These are phyloP conservation scores for Debaryomyces tyrocola DNA, from an alignment of 805 yeast species.

Conservation along the genomic window DNA sequence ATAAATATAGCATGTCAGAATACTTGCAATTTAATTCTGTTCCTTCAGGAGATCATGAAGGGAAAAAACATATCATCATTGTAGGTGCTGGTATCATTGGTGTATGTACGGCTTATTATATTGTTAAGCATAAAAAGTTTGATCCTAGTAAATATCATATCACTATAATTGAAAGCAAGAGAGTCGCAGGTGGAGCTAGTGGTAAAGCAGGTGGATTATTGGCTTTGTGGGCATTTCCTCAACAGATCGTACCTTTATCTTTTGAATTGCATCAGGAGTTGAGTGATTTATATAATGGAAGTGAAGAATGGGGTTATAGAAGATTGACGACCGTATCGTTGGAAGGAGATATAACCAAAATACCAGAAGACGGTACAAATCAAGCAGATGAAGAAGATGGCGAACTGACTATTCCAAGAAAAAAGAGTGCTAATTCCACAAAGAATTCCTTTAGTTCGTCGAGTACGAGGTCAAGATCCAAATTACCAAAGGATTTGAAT, in stretches of 20 bases:
- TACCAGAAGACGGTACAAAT: conserved; percentile 21
- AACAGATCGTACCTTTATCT: conserved; percentile 85
- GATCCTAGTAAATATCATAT: conserved; percentile 74
- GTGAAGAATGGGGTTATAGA: conserved; percentile 88
- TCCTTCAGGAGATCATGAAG: conserved; percentile 52
- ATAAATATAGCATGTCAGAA: conserved; percentile 22
- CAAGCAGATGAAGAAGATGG: conserved; percentile 8
- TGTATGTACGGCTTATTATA: conserved; percentile 87
- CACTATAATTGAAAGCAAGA: conserved; percentile 80
- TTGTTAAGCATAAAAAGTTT: conserved; percentile 80
- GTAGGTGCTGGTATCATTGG: conserved; percentile 98
- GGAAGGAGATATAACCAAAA: conserved; percentile 69
- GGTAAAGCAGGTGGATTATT: conserved; percentile 97
- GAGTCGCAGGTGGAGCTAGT: conserved; percentile 96
- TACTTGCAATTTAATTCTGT: conserved; percentile 32
- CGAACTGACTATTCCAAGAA: conserved; percentile 9
- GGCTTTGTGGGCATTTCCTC: conserved; percentile 97
- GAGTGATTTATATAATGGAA: conserved; percentile 80
- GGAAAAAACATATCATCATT: conserved; percentile 74
- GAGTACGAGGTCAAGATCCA: conserved; percentile 18
- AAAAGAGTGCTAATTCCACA: conserved; percentile 38
- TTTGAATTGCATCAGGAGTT: conserved; percentile 83
- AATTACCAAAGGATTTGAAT: conserved; percentile 61
- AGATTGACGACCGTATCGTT: conserved; percentile 80
- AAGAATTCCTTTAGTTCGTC: conserved; percentile 25